Evolutionary conservation across 768 basidiomycete genomes (phyloP).

Genomic region (Inosperma sp.): DNA sequence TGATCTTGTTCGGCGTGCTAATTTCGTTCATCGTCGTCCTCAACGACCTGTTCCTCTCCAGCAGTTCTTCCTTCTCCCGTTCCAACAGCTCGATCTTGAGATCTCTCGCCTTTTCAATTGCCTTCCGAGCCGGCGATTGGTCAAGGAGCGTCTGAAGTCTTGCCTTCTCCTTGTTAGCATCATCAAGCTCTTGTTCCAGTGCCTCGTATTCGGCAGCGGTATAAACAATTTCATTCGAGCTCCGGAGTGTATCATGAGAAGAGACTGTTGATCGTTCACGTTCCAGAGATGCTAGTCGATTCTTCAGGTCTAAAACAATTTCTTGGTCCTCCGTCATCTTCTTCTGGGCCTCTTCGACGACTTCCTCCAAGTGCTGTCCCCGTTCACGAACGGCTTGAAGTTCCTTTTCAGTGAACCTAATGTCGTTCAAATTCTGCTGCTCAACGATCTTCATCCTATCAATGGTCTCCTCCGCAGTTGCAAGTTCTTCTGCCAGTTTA

Average conservation of each 20-base stretch:
- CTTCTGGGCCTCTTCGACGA: slow-evolving; percentile 67
- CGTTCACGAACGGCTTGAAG: slow-evolving; percentile 50
- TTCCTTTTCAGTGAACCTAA: slow-evolving; percentile 50
- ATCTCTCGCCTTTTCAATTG: slow-evolving; percentile 74
- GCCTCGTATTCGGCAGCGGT: slow-evolving; percentile 56
- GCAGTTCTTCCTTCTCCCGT: slow-evolving; percentile 68
- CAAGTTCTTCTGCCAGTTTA: slow-evolving; percentile 52
- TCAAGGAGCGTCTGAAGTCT: slow-evolving; percentile 59
- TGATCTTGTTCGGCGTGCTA: slow-evolving; percentile 53
- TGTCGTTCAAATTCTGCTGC: slow-evolving; percentile 45
- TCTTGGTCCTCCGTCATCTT: slow-evolving; percentile 64
- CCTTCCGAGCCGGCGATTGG: slow-evolving; percentile 71
- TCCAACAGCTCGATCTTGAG: slow-evolving; percentile 71
- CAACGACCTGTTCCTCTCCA: slow-evolving; percentile 62
- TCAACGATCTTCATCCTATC: slow-evolving; percentile 41
- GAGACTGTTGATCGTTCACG: slow-evolving; percentile 43
- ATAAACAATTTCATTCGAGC: slow-evolving; percentile 28
- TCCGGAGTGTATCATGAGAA: slow-evolving; percentile 24
- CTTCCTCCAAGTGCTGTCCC: slow-evolving; percentile 67
- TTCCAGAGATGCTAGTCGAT: slow-evolving; percentile 50
- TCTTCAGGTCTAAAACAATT: slow-evolving; percentile 45
- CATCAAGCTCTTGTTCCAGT: slow-evolving; percentile 72
- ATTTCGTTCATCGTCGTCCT: slow-evolving; percentile 49
- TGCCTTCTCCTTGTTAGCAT: slow-evolving; percentile 72
- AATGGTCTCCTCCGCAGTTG: slow-evolving; percentile 41